Conservation (phyloP, 768 basidiomycete genomes). For the Tricholoma hemisulphureum region DNA sequence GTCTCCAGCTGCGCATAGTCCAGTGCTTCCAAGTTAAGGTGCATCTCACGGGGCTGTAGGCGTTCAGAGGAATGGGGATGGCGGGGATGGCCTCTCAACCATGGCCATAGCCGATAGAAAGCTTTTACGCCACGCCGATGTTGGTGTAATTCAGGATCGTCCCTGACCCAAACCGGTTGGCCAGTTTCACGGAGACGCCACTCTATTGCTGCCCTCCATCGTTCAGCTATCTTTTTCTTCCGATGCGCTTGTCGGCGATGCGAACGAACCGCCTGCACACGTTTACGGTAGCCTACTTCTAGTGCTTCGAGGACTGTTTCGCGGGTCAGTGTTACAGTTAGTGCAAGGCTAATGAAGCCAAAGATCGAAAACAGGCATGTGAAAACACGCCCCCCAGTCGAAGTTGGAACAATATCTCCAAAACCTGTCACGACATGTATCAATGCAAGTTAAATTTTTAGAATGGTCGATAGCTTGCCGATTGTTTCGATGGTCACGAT, state of each 20-base stretch:
- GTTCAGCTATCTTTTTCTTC: conserved; percentile 44
- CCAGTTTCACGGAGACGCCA: conserved; percentile 56
- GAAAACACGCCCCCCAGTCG: conserved; percentile 55
- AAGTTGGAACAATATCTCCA: conserved; percentile 66
- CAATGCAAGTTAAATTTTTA: conserved; percentile 1
- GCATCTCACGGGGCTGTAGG: conserved; percentile 46
- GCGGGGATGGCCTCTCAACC: conserved; percentile 3
- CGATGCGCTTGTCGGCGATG: conserved; percentile 42
- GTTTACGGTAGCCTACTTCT: conserved; percentile 61
- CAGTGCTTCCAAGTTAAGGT: conserved; percentile 63
- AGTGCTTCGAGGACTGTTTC: conserved; percentile 74
- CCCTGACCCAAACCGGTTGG: conserved; percentile 53
- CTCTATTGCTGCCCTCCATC: conserved; percentile 64
- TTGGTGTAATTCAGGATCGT: conserved; percentile 17
- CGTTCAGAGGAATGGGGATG: conserved; percentile 12
- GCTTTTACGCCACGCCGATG: not conserved
- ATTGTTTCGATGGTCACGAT: conserved; percentile 72
- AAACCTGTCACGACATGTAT: conserved; percentile 45
- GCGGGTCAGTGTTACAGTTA: conserved; percentile 62
- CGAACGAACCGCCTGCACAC: conserved; percentile 45
- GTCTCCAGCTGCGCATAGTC: conserved; percentile 52
- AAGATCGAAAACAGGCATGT: conserved; percentile 55
- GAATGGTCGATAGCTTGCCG: conserved; percentile 29
- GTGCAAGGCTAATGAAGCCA: conserved; percentile 62
- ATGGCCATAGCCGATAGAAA: conserved; percentile 6